Conservation (phyloP, 2,329 filamentous ascomycete species). For the Chrysosporium keratinophilum region DNA sequence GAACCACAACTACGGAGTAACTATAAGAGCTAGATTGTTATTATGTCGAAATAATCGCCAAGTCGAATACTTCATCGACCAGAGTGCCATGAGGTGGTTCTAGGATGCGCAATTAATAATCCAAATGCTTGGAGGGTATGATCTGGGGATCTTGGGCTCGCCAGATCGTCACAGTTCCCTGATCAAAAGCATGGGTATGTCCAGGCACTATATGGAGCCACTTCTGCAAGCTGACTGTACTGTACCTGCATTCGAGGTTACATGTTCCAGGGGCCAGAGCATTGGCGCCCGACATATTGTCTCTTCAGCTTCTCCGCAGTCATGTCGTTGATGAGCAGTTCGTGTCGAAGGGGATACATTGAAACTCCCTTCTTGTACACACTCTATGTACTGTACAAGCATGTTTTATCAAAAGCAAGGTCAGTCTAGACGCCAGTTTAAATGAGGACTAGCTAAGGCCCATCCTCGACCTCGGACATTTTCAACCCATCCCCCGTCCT, state of each 20-base stretch:
- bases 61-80: too few relatives aligned
- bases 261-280: neutral
- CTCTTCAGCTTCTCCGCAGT: neutral
- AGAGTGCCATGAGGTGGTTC: neutral
- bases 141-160: neutral
- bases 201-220: conserved; percentile 2
- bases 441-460: neutral
- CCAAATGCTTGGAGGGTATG: neutral
- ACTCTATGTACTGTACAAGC: too few relatives aligned
- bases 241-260: conserved; percentile 9
- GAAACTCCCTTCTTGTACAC: too few relatives aligned
- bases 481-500: neutral
- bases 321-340: neutral
- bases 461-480: neutral
- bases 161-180: conserved; percentile 1
- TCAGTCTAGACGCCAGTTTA: too few relatives aligned
- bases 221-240: conserved; percentile 1
- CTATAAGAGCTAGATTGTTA: too few relatives aligned
- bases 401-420: too few relatives aligned
- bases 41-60: too few relatives aligned
- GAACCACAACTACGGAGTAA: too few relatives aligned
- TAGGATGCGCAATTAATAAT: conserved; percentile 5
- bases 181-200: neutral
- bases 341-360: too few relatives aligned
- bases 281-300: neutral